phyloP scores from a whole-genome alignment of 805 yeast species.

The Barnettozyma sp. region DNA sequence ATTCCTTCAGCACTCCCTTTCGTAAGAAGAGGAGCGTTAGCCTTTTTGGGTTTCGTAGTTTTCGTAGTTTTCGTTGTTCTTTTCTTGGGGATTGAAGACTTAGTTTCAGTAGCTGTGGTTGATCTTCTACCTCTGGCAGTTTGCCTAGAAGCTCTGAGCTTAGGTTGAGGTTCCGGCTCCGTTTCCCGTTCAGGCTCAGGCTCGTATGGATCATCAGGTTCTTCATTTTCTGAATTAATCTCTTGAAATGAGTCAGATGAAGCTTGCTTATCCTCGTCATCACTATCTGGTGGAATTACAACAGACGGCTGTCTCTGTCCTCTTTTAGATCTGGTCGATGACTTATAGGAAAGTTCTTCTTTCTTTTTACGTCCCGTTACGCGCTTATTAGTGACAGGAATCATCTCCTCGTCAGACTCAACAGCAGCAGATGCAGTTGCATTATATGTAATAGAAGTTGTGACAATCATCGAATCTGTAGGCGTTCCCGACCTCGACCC shows the following conservation, averaged over 20 bases:
- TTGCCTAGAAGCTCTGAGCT: not conserved
- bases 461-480: not conserved
- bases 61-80: not conserved
- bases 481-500: constrained; percentile 5
- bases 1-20: constrained; percentile 4
- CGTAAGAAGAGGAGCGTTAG: not conserved
- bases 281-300: constrained; percentile 8
- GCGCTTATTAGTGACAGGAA: too few relatives aligned
- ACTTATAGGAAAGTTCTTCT: too few relatives aligned
- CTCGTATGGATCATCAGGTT: not conserved
- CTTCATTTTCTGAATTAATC: constrained; percentile 9
- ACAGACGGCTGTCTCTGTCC: constrained; percentile 6
- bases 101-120: not conserved
- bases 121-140: not conserved
- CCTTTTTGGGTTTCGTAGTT: too few relatives aligned
- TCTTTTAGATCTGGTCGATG: not conserved
- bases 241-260: constrained; percentile 9
- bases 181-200: constrained; percentile 3
- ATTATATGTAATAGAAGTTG: not conserved
- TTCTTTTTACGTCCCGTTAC: too few relatives aligned
- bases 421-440: not conserved
- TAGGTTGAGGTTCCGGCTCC: not conserved
- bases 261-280: not conserved
- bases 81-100: constrained; percentile 1
- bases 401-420: constrained; percentile 1